Evolutionary conservation across 306 rosid genomes (phyloP), one percentile per base, ranked within the genome.

Genomic region (Rosa multiflora): DNA sequence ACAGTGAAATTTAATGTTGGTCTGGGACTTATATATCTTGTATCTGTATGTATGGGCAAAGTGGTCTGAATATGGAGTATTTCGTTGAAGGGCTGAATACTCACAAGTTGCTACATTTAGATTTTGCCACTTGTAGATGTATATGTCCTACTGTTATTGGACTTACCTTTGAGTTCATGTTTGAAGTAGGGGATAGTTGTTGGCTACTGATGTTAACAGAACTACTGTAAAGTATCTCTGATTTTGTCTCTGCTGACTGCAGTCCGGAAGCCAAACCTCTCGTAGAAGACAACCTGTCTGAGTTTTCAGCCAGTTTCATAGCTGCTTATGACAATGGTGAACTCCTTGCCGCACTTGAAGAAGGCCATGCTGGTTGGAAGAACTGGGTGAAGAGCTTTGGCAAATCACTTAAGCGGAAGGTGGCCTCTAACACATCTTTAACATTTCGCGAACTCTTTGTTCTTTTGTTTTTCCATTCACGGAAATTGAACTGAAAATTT

Each of bases 381-480:
- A 93, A 93, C 68, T 95, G 99, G 99, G 94, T 95, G 80, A 95
- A 95, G 82, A 83, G 83, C 88, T 88, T 95, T 23, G 99, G 99
- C 66, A 95, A 95, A 88, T 89, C 92, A 29, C 83, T 84, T 2
- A 93, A 91, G 86, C 98, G 96, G 80, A 95, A 95, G 97, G 99
- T 91, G 78, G 77, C 23, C 35, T 76, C 55, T 76, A 42, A 8
- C 47, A 52, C 35, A 3, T 8, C 74, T 59, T 20, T 46, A 0
- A 6, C 6, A 48, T 62, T 53, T 10, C 13, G 6, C 23, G 15
- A 5, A 44, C 29, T 4, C 8, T 52, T 55, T 20, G 0, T 17
- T 53, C 17, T n/a, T 14, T 53, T 10, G 32, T 10, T 46, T 40
- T 11, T 55, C 43, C 51, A 14, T 21, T 56, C 10, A 47, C 64